Evolutionary conservation across 768 basidiomycete species (phyloP), one percentile per base, ranked within the genome.

Genomic region (Tricholoma furcatifolium): DNA sequence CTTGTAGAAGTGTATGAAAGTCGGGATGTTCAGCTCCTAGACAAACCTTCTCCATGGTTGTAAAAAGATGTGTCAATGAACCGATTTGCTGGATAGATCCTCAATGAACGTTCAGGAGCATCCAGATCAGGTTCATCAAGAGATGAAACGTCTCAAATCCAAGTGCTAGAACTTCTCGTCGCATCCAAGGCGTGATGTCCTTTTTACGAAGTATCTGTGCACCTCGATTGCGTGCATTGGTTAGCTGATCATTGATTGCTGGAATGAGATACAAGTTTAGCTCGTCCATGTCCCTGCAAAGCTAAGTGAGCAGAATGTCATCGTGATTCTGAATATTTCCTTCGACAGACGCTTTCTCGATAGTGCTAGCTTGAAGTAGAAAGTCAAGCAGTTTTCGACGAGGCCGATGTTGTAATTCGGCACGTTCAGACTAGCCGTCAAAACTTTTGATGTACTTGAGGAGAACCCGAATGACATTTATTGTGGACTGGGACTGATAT

Each of bases 91-190:
- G 43, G 2, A 60, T 15, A 0, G 64, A 54, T 3, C 71, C 70
- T 34, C 64, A 55, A 52, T 74, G 68, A 14, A 47, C 43, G 11
- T 65, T 46, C 0, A 68, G 58, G 8, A 72, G 45, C 0, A 55
- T 61, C 68, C 71, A 72, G n/a, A 70, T 55, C 2, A 73, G 57
- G 41, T 73, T 74, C 51, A 73, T 60, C n/a, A 53, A 53, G 0
- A 70, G 58, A 47, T 74, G 72, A 43, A 75, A 74, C 0, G 69
- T 48, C 0, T 70, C 66, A 30, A 66, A 60, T 0, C 57, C 65
- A 6, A 68, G 58, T n/a, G n/a, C n/a, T n/a, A n/a, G n/a, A n/a
- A n/a, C n/a, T n/a, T n/a, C n/a, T n/a, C n/a, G n/a, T n/a, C n/a
- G n/a, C n/a, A n/a, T n/a, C n/a, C n/a, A n/a, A n/a, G n/a, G n/a